Evolutionary conservation across 768 basidiomycete genomes (phyloP), one percentile per base, ranked within the genome.

Genomic region (Auriscalpium orientale): DNA sequence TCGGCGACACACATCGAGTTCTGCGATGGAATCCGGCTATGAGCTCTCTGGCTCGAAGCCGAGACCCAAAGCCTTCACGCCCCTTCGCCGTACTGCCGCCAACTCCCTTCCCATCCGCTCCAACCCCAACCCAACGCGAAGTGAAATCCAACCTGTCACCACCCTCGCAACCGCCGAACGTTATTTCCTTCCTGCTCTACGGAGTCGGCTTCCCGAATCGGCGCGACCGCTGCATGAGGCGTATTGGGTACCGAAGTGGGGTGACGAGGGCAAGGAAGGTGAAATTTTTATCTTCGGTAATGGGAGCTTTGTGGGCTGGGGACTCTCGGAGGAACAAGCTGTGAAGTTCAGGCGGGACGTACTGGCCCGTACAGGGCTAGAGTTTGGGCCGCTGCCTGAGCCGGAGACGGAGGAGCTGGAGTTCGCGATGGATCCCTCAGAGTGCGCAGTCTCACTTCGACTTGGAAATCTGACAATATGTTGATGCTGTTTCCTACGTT

Each of bases 261-360:
- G 63, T 50, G 80, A 79, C 0, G 66, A 72, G 20, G 81, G 75
- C 18, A 72, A 72, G 55, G 77, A 83, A 54, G 93, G 92, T 15
- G 94, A 97, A 68, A 74, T 93, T 11, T 95, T 95, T 68, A 79
- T 97, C 12, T 97, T 97, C 67, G 77, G 80, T 18, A 92, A 91
- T 61, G 93, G 93, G 3, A 89, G 83, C 61, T 86, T 92, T 56
- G 94, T 97, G 7, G 91, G 85, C 62, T 97, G 93, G 93, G 92
- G 91, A 6, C 70, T 94, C 53, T 80, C 76, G 13, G 90, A 94
- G 68, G 76, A 77, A 9, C 89, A 89, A 40, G 93, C 88, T 2
- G 76, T 74, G 57, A 72, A 70, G 48, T 94, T 95, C 67, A 79
- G 83, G 21, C 67, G 71, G 22, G 77, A 89, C 51, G 76, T 93